Evolutionary conservation across 148 eudicot genomes (phyloP).

Genomic region (Vaccinium macrocarpon): DNA sequence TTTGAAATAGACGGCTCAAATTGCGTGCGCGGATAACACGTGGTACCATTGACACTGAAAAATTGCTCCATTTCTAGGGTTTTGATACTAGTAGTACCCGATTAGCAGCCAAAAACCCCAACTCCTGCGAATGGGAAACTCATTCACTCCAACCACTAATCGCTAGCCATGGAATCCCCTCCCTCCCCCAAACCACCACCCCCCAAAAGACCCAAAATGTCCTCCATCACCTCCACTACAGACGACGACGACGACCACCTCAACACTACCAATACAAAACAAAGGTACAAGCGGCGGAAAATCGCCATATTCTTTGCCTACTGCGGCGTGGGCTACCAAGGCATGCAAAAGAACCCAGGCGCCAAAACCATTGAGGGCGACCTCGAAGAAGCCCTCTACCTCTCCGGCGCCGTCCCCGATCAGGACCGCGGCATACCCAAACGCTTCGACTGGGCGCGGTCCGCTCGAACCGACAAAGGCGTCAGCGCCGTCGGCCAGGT

Average conservation of each 20-base stretch:
- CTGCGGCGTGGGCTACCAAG: slow-evolving; percentile 92
- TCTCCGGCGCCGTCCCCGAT: slow-evolving; percentile 72
- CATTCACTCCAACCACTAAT: neutral
- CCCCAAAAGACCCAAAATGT: slow-evolving; percentile 66
- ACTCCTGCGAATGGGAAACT: neutral
- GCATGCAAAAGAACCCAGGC: slow-evolving; percentile 94
- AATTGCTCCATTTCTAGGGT: neutral
- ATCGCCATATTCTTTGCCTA: slow-evolving; percentile 87
- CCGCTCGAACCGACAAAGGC: slow-evolving; percentile 93
- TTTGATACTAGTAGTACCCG: neutral
- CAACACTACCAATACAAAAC: slow-evolving; percentile 21
- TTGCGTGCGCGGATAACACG: too few species aligned
- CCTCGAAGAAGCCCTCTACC: slow-evolving; percentile 79
- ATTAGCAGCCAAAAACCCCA: neutral
- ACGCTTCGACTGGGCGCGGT: slow-evolving; percentile 77
- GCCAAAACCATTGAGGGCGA: slow-evolving; percentile 97
- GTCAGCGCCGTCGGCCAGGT: slow-evolving; percentile 93
- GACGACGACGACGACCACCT: slow-evolving; percentile 25
- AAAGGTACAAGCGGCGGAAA: slow-evolving; percentile 72
- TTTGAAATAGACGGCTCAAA: too few species aligned
- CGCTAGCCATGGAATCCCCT: slow-evolving; percentile 19
- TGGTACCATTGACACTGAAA: too few species aligned
- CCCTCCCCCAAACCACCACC: slow-evolving; percentile 34
- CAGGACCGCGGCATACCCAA: slow-evolving; percentile 52
- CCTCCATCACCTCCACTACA: slow-evolving; percentile 47